Evolutionary conservation across 306 rosid genomes (phyloP).

Genomic region (Quercus rubra): DNA sequence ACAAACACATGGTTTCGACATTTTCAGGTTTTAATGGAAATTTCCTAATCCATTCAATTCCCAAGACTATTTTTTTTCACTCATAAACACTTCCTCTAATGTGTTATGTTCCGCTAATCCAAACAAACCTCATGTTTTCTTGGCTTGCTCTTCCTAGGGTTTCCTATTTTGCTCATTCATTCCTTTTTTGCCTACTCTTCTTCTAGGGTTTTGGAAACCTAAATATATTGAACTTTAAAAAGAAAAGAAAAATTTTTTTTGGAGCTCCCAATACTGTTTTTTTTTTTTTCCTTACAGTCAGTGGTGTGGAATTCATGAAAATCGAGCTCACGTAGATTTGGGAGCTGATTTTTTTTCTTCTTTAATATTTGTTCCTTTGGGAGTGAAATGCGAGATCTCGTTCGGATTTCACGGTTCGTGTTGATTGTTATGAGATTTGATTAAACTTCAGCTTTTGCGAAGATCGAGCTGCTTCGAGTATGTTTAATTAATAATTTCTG

Average conservation of each 20-base stretch:
- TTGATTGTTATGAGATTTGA: slow-evolving; percentile 12
- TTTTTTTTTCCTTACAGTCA: not conserved
- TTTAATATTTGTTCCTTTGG: not conserved
- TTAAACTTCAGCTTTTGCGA: slow-evolving; percentile 12
- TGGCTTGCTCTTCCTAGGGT: slow-evolving; percentile 29
- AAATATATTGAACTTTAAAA: not conserved
- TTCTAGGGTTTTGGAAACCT: slow-evolving; percentile 53
- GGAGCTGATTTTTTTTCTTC: not conserved
- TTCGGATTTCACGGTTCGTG: slow-evolving; percentile 9
- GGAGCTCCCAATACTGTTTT: not conserved
- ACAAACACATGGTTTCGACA: slow-evolving; percentile 19
- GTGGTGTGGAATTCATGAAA: slow-evolving; percentile 16
- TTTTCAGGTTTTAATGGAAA: slow-evolving; percentile 29
- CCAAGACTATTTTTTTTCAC: slow-evolving; percentile 23
- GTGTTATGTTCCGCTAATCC: slow-evolving; percentile 13
- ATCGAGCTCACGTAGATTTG: not conserved
- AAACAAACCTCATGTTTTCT: slow-evolving; percentile 6
- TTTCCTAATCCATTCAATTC: slow-evolving; percentile 33
- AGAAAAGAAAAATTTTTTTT: not conserved
- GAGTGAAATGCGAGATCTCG: slow-evolving; percentile 42
- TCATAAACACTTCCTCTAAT: not conserved
- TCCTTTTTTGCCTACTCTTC: slow-evolving; percentile 1
- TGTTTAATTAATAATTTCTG: slow-evolving; percentile 8
- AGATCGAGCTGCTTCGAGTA: slow-evolving; percentile 38
- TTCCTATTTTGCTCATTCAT: slow-evolving; percentile 1